Evolutionary conservation across 306 rosid genomes (phyloP).

Genomic region (Oxytropis ochrocephala): DNA sequence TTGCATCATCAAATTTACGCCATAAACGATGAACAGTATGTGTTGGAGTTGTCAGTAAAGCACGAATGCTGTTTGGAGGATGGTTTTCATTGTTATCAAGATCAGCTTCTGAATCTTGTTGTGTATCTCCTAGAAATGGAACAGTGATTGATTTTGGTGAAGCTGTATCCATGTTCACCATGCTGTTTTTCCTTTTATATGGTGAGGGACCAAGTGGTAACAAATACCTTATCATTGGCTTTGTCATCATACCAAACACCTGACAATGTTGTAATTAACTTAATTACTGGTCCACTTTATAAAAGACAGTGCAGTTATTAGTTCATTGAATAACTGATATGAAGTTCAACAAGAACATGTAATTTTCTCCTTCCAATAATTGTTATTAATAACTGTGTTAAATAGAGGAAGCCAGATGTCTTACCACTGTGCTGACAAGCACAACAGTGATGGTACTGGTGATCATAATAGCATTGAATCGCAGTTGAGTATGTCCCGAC

Average conservation of each 20-base stretch:
- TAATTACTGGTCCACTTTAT: too few relatives aligned
- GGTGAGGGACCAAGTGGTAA: conserved; percentile 32
- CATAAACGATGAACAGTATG: conserved; percentile 79
- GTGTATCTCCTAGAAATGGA: conserved; percentile 60
- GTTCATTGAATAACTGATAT: too few relatives aligned
- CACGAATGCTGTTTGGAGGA: conserved; percentile 63
- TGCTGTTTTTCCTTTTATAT: conserved; percentile 52
- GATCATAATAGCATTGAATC: conserved; percentile 79
- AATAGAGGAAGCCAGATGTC: not conserved
- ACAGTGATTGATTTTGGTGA: conserved; percentile 51
- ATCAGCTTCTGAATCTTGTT: conserved; percentile 62
- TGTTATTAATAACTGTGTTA: too few relatives aligned
- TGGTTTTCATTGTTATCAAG: conserved; percentile 17
- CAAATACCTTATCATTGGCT: conserved; percentile 78
- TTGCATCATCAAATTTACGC: conserved; percentile 77
- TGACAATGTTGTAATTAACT: conserved; percentile 23
- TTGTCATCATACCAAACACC: conserved; percentile 92
- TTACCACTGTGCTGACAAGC: conserved; percentile 91
- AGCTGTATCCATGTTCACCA: conserved; percentile 33
- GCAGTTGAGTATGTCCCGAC: conserved; percentile 72
- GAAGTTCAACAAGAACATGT: too few relatives aligned
- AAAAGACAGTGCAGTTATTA: too few relatives aligned
- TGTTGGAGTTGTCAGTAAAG: conserved; percentile 63
- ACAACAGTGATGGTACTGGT: conserved; percentile 93
- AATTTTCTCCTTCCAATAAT: too few relatives aligned